Evolutionary conservation across 129 eudicot genomes (phyloP).

Genomic region (Helianthus tuberosus): DNA sequence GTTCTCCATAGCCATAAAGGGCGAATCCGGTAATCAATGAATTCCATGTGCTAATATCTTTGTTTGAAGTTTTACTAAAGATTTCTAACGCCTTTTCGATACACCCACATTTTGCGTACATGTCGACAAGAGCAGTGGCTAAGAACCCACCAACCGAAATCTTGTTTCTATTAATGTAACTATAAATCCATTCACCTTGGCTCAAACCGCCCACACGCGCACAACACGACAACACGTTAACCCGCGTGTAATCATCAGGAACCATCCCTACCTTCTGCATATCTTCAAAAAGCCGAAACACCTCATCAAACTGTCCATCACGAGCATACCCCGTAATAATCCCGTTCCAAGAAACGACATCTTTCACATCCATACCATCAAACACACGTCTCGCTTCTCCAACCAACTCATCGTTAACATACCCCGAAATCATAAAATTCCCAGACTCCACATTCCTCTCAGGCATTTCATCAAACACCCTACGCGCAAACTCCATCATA

Average conservation of each 20-base stretch:
- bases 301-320: slow-evolving; percentile 38
- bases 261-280: slow-evolving; percentile 36
- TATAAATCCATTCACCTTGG: slow-evolving; percentile 51
- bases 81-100: slow-evolving; percentile 46
- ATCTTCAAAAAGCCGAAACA: slow-evolving; percentile 44
- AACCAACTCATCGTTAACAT: slow-evolving; percentile 34
- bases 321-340: slow-evolving; percentile 46
- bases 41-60: slow-evolving; percentile 57
- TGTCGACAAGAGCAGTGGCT: slow-evolving; percentile 54
- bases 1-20: slow-evolving; percentile 31
- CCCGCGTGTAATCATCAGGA: slow-evolving; percentile 47
- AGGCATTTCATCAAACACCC: slow-evolving; percentile 49
- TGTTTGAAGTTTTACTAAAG: slow-evolving; percentile 29
- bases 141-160: slow-evolving; percentile 39
- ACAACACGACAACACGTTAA: slow-evolving; percentile 44
- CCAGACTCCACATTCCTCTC: slow-evolving; percentile 50
- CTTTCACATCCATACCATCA: slow-evolving; percentile 40
- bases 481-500: slow-evolving; percentile 30
- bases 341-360: slow-evolving; percentile 55
- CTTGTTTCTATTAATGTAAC: slow-evolving; percentile 28
- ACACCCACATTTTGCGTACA: slow-evolving; percentile 56
- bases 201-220: slow-evolving; percentile 46
- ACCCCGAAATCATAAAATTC: slow-evolving; percentile 57
- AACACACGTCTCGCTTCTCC: slow-evolving; percentile 45
- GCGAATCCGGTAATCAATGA: slow-evolving; percentile 46